Evolutionary conservation across 345 rosid genomes (phyloP), one percentile per base, ranked within the genome.

Genomic region (Pistacia integerrima): DNA sequence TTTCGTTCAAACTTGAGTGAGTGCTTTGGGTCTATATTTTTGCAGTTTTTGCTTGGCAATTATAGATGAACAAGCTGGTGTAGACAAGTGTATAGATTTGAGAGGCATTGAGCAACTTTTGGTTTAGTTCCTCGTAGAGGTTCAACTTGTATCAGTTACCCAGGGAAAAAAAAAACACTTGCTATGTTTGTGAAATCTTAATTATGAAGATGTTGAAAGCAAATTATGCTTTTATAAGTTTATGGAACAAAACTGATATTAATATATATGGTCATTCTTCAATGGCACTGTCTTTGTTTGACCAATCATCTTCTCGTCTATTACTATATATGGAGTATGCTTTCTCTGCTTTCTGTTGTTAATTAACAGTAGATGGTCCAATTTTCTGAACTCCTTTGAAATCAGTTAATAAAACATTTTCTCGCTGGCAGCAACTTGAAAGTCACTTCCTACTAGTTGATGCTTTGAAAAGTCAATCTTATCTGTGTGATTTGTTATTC

Each of bases 41-140:
- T 59, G 70, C 81, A 60, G 76, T 51, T 70, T 48, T 61, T 30
- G 67, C 71, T 74, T 16, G 11, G 10, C 8, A 8, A n/a, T 57
- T 8, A 12, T 20, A 22, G 30, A 57, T 41, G 65, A 18, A 30
- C 59, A 17, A 46, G 69, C 74, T 30, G 73, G 18, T 16, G 55
- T 58, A 28, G 79, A 58, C 61, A 28, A 4, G 64, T 30, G 8
- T 48, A 1, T 22, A 2, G 41, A 33, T 28, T 22, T 46, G 57
- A 73, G 67, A 28, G 46, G 14, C 48, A 59, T 60, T 18, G 28
- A 48, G n/a, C 67, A 61, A 13, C 57, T 73, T 62, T 12, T 18
- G 10, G 30, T 55, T 38, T 25, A 41, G 7, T 41, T 65, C 33
- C 8, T 44, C 18, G 3, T 44, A 44, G 12, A 65, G 54, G 69